A percentile compares a stretch with the other conserved stretches of the same genome.
Conservation (phyloP, 371 early-diverging fungal species). For the Mortierella sp. region DNA sequence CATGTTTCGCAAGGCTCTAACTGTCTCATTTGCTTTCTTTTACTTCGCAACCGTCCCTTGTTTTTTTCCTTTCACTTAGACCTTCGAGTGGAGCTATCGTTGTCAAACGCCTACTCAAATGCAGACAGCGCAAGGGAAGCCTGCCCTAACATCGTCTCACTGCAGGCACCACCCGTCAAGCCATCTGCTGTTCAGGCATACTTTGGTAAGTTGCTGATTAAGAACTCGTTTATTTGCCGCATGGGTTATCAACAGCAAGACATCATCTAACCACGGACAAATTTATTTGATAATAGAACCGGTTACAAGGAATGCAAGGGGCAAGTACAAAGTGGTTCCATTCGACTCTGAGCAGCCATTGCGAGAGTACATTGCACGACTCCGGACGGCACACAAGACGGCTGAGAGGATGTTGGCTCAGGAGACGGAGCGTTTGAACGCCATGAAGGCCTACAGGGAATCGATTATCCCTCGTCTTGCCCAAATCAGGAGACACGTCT, state of each 20-base stretch:
- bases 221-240: background rate
- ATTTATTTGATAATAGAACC: constrained; percentile 10
- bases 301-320: background rate
- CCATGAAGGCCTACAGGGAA: constrained; percentile 38
- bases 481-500: constrained; percentile 46
- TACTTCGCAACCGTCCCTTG: too few species aligned
- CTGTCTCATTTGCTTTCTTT: background rate
- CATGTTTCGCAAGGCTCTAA: background rate
- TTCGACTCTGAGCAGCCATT: constrained; percentile 22
- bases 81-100: constrained; percentile 47
- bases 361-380: constrained; percentile 33
- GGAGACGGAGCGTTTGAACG: constrained; percentile 32
- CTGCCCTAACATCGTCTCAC: constrained; percentile 29
- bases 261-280: too few species aligned
- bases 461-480: constrained; percentile 42
- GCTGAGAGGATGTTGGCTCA: constrained; percentile 33
- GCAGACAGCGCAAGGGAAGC: constrained; percentile 37
- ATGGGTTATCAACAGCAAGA: background rate
- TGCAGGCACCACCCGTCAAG: constrained; percentile 27
- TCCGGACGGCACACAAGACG: constrained; percentile 38
- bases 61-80: constrained; percentile 15
- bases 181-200: constrained; percentile 28
- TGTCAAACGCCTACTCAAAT: constrained; percentile 47
- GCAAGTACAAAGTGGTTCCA: constrained; percentile 13
- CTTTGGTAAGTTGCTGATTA: constrained; percentile 27